A percentile compares a stretch with the other conserved stretches of the same genome.
Conservation (phyloP, 1,139 yeast species). For the Chernovozyma sophiae-reginae region DNA sequence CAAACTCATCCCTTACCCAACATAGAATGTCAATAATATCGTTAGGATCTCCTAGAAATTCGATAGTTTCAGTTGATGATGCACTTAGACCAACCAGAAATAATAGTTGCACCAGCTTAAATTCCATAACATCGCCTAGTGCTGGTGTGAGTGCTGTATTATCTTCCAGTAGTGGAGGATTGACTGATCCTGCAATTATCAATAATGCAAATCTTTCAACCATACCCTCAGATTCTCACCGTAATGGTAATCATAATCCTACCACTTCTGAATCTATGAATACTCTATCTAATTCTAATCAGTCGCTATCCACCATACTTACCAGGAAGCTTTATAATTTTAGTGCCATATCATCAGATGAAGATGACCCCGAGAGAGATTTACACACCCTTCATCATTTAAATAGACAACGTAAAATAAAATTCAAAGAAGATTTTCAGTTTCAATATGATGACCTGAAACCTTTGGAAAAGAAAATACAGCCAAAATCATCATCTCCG, state of each 20-base stretch:
- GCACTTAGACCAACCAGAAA: slow-evolving; percentile 26
- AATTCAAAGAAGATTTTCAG: slow-evolving; percentile 5
- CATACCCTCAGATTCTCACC: not conserved
- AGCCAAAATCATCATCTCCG: slow-evolving; percentile 2
- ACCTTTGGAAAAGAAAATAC: not conserved
- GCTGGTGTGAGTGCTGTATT: not conserved
- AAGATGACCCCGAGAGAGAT: slow-evolving; percentile 61
- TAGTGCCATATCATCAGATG: slow-evolving; percentile 36
- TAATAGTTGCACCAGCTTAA: slow-evolving; percentile 29
- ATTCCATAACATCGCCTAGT: slow-evolving; percentile 2
- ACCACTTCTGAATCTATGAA: not conserved
- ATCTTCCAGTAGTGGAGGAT: not conserved
- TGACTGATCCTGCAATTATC: not conserved
- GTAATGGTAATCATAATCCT: too few relatives aligned
- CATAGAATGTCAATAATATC: slow-evolving; percentile 7
- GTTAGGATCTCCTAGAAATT: slow-evolving; percentile 29
- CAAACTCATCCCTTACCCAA: slow-evolving; percentile 2
- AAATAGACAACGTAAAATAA: not conserved
- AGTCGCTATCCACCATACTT: not conserved
- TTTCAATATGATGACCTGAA: not conserved
- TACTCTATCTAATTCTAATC: not conserved
- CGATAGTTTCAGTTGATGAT: slow-evolving; percentile 41
- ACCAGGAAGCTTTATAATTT: not conserved
- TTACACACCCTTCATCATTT: not conserved
- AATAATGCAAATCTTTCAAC: too few relatives aligned